Base-by-base conservation (phyloP, 345 rosid species). In the Moricandia moricandioides region DNA sequence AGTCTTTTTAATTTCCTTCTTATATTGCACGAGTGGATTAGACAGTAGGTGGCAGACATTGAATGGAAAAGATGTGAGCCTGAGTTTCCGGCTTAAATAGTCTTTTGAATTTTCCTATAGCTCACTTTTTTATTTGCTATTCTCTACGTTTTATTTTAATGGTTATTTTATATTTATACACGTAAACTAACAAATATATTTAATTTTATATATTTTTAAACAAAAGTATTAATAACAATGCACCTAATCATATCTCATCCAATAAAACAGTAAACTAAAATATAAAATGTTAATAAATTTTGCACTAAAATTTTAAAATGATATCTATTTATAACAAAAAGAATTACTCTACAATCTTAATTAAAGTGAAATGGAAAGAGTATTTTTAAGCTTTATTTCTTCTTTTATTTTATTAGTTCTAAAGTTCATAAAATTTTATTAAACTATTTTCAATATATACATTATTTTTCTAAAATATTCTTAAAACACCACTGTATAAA, bases 1-100 rank as follows among this genome's bases (percentile, higher is more conserved):
- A 6, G 37, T 33, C 37, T 33, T 33, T 33, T 33, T 7, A 6
- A 39, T 39, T 39, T 39, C 9, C n/a, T 39, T 10, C 45, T n/a
- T 31, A 13, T 43, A 13, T 70, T 70, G 80, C 80, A 77, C 71
- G 76, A 70, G 75, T 70, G 76, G 76, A 64, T 63, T 60, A 0
- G 70, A 76, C 47, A 51, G 79, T 12, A 51, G 47, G 75, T 77
- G 80, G 76, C 76, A 70, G 80, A 70, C 80, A 77, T 29, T 61
- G 64, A 75, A 33, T 67, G 52, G 47, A 61, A 47, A 65, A 69
- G 64, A 69, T 68, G 16, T 69, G 31, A 67, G 69, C 56, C 34
- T 61, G 55, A 60, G 63, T 43, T 61, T 75, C 67, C 56, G 34
- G 74, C 57, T 69, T 76, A 52, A 69, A 62, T 24, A n/a, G 39